Percentiles rank a stretch among this genome's conserved stretches.
These are phyloP conservation scores for Phytophthora hybrid DNA, from an alignment of 352 stramenopile genomes.

Conservation along the genomic window DNA sequence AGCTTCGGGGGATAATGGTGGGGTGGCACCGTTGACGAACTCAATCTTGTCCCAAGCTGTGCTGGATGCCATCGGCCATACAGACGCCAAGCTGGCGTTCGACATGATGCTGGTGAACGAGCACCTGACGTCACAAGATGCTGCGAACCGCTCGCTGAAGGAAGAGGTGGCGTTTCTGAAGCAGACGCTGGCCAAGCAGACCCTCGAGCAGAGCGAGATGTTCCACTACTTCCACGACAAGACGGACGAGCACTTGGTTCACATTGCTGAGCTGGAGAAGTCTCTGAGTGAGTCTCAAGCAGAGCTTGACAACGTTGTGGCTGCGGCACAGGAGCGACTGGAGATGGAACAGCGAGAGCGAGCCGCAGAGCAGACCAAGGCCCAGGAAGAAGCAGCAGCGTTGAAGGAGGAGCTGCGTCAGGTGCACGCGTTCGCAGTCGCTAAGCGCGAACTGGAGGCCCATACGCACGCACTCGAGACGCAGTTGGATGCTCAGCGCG, in stretches of 20 bases:
- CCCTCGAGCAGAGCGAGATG: constrained; percentile 79
- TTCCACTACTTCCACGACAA: constrained; percentile 91
- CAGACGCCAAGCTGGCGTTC: constrained; percentile 67
- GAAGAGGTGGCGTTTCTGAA: constrained; percentile 62
- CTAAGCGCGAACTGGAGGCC: constrained; percentile 60
- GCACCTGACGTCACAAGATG: constrained; percentile 47
- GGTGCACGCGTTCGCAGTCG: constrained; percentile 60
- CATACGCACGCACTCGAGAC: constrained; percentile 46
- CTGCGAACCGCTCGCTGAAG: constrained; percentile 47
- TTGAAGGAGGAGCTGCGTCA: constrained; percentile 53
- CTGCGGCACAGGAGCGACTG: constrained; percentile 18
- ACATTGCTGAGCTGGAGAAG: constrained; percentile 68
- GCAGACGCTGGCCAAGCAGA: constrained; percentile 47
- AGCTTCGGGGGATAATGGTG: constrained; percentile 1
- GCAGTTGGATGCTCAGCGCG: constrained; percentile 41
- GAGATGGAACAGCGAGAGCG: constrained; percentile 31
- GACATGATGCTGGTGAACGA: constrained; percentile 76
- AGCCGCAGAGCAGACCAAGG: constrained; percentile 13
- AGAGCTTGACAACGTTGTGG: constrained; percentile 9
- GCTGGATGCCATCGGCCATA: constrained; percentile 49
- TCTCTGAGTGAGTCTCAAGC: constrained; percentile 29
- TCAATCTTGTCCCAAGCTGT: constrained; percentile 61
- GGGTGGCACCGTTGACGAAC: constrained; percentile 22
- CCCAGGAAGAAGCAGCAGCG: constrained; percentile 29
- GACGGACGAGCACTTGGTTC: constrained; percentile 77